Evolutionary conservation across 1,284 basidiomycete species (phyloP), one percentile per base, ranked within the genome.

Genomic region (Sanghuangporus sanghuang): DNA sequence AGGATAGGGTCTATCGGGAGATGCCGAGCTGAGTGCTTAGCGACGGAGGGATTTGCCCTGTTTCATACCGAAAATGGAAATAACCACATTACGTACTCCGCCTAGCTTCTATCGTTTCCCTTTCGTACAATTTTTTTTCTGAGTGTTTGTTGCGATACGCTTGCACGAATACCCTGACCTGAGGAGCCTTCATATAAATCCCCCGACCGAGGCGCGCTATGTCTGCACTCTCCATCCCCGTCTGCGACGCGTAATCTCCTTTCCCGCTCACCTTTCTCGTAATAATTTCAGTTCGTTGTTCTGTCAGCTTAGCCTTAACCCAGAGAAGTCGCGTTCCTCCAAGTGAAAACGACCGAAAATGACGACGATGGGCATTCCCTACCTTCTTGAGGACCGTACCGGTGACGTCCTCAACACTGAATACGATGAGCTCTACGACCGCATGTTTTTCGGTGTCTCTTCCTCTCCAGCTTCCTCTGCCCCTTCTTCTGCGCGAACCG

Each of bases 351-450:
- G 9, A 32, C 40, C 32, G 23, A 54, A 61, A 54, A 68, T 70
- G 67, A 75, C 75, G 62, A 73, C 73, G 57, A 69, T 70, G 66
- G 72, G 77, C 2, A 76, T 84, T 67, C 80, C 81, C 39, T 86
- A 77, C 74, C 80, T 82, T 58, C 79, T 90, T 59, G 88, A 90
- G 73, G 87, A 90, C 76, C 83, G 87, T 57, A 86, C 86, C 0
- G 87, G 84, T n/a, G 73, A 76, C 16, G 74, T 81, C 65, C 75
- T 77, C 11, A 73, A 74, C 55, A 81, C 85, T 0, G 86, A 89
- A 75, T 89, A 84, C 67, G 86, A 90, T 70, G 87, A 90, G 68
- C 81, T 89, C 67, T 90, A 90, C 70, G 87, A 90, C 73, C 82
- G 87, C 62, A 74, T 84, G 67, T 90, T 87, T 75, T 80, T 87